Evolutionary conservation across 805 yeast genomes (phyloP).

Genomic region (Ogataea siamensis): DNA sequence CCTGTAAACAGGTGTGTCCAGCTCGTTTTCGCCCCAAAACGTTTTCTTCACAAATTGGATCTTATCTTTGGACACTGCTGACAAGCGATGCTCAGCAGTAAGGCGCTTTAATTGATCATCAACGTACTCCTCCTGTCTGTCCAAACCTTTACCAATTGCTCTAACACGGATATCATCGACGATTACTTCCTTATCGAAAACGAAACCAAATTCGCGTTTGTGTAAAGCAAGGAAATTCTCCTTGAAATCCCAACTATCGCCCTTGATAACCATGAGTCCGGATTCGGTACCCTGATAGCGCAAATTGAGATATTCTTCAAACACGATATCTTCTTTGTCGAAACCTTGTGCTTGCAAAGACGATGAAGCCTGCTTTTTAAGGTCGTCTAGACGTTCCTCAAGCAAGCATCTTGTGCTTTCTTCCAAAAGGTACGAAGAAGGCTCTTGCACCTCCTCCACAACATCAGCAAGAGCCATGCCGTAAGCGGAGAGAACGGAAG

Average conservation of each 20-base stretch:
- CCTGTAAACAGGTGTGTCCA: conserved; percentile 52
- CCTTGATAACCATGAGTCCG: conserved; percentile 60
- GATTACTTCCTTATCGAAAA: conserved; percentile 53
- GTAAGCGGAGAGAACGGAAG: conserved; percentile 82
- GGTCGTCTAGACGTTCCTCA: conserved; percentile 42
- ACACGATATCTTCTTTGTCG: conserved; percentile 39
- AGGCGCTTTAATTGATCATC: conserved; percentile 53
- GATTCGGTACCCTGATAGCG: conserved; percentile 91
- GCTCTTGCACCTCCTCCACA: conserved; percentile 76
- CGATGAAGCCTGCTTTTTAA: conserved; percentile 42
- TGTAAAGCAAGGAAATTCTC: conserved; percentile 54
- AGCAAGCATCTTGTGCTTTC: conserved; percentile 35
- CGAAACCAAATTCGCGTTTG: conserved; percentile 71
- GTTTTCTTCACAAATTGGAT: conserved; percentile 42
- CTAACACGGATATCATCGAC: conserved; percentile 76
- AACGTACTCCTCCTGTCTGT: conserved; percentile 38
- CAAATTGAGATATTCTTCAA: conserved; percentile 70
- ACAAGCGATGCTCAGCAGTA: conserved; percentile 20
- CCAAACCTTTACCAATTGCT: conserved; percentile 61
- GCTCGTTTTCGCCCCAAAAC: conserved; percentile 54
- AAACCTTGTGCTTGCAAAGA: conserved; percentile 56
- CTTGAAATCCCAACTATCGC: conserved; percentile 34
- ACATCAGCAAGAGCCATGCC: conserved; percentile 88
- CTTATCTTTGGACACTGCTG: conserved; percentile 27
- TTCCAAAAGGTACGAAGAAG: conserved; percentile 49